A percentile compares a stretch with the other conserved stretches of the same genome.
Conservation (phyloP, 1,139 yeast species). For the Candida dubliniensis region DNA sequence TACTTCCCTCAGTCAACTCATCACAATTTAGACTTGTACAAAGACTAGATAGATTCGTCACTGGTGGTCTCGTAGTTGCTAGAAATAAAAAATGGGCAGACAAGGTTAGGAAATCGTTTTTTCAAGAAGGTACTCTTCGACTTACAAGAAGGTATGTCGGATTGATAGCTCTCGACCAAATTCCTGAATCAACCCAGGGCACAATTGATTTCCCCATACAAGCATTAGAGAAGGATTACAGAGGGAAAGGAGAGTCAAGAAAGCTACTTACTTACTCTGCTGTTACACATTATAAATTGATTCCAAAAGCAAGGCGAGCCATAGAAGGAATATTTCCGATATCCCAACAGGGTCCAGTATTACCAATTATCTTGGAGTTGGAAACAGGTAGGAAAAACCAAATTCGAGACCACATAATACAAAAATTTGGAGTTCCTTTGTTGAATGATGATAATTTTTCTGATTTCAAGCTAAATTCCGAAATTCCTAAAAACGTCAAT, state of each 20-base stretch:
- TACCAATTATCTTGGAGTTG: constrained; percentile 23
- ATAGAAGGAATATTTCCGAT: constrained; percentile 7
- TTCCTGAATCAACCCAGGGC: constrained; percentile 11
- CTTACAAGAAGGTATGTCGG: constrained; percentile 24
- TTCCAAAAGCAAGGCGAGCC: constrained; percentile 12
- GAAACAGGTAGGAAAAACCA: constrained; percentile 29
- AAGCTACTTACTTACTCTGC: constrained; percentile 13
- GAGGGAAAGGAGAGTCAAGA: constrained; percentile 5
- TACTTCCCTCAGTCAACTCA: constrained; percentile 12
- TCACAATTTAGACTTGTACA: constrained; percentile 21
- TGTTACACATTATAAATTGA: constrained; percentile 17
- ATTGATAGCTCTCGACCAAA: constrained; percentile 14
- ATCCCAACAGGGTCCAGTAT: constrained; percentile 13
- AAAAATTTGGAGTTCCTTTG: constrained; percentile 20
- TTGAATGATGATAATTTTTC: constrained; percentile 26
- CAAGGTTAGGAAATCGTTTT: constrained; percentile 14
- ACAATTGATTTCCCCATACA: constrained; percentile 16
- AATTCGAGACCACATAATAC: constrained; percentile 25
- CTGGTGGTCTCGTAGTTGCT: constrained; percentile 26
- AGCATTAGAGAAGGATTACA: constrained; percentile 15
- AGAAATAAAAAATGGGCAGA: constrained; percentile 20
- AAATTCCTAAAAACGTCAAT: constrained; percentile 12
- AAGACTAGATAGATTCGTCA: constrained; percentile 25
- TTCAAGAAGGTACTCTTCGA: constrained; percentile 5
- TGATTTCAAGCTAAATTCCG: constrained; percentile 16